Evolutionary conservation across 176 grass and related monocot genomes (phyloP), one percentile per base, ranked within the genome.

Genomic region (Carex myosuroides): DNA sequence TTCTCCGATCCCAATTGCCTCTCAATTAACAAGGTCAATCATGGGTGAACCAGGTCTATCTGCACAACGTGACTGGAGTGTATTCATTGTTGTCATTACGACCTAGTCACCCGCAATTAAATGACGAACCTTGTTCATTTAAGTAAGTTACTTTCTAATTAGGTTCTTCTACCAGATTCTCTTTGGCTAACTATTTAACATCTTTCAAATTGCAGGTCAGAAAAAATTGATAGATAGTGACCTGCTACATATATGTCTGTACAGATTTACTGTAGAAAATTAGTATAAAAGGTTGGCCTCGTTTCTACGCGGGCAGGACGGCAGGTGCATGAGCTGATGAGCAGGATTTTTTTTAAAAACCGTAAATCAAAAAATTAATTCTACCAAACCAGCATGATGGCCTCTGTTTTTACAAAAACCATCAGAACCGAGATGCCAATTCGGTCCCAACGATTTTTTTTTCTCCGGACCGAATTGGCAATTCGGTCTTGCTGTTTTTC

Each of bases 1-100:
- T 66, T 69, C 60, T 83, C 13, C 41, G 62, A 68, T 83, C 81
- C 81, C 81, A 83, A 69, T 53, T 83, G 26, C 35, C 21, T 66
- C 68, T 69, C 81, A 55, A 35, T 64, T 18, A 64, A 64, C 62
- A 48, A 17, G 69, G 39, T 2, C 3, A 52, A n/a, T 10, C 22
- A 13, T n/a, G 60, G 9, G 30, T 83, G 61, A 4, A 83, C 81
- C 81, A 69, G 81, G 81, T 83, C 41, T 83, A 67, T 52, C 8
- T 18, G 22, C 10, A 24, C 4, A 48, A 21, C 18, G 30, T 44
- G 79, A 81, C 79, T 8, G 56, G 32, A 64, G 35, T 63, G n/a
- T 18, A 16, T 81, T 8, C 11, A n/a, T 16, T 42, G 12, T 21
- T 81, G 18, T 8, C 1, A 33, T 8, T 29, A 50, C 18, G 18